These are phyloP conservation scores for Aspergillus sergii DNA, from an alignment of 2,329 filamentous ascomycete species.

Conservation along the genomic window DNA sequence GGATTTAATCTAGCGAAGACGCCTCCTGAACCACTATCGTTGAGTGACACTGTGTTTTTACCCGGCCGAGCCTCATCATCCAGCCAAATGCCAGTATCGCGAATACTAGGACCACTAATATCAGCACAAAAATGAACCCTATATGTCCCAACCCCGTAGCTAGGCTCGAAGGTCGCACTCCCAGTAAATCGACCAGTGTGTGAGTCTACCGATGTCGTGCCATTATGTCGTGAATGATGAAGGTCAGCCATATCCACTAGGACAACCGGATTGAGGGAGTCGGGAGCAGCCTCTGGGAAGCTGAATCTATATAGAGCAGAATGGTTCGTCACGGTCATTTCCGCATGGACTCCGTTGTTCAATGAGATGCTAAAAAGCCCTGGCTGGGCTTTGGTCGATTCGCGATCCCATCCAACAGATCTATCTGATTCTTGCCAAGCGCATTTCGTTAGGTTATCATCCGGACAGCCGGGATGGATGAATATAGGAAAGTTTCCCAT, in stretches of 20 bases:
- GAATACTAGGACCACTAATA: slow-evolving; percentile 60
- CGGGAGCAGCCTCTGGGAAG: background rate
- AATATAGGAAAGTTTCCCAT: background rate
- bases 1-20: slow-evolving; percentile 65
- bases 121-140: slow-evolving; percentile 68
- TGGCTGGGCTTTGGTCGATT: too few relatives aligned
- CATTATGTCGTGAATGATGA: background rate
- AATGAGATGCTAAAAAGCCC: background rate
- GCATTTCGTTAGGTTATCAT: background rate
- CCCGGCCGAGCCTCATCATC: slow-evolving; percentile 57
- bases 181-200: slow-evolving; percentile 61
- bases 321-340: background rate
- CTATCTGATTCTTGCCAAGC: background rate
- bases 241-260: background rate
- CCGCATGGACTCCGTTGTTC: background rate
- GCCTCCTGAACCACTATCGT: slow-evolving; percentile 55
- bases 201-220: background rate
- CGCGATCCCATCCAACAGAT: background rate
- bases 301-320: background rate
- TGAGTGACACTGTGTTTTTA: slow-evolving; percentile 49
- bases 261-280: background rate
- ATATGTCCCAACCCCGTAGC: slow-evolving; percentile 66
- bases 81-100: slow-evolving; percentile 63
- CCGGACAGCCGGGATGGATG: background rate
- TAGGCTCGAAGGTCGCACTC: slow-evolving; percentile 63